Conservation (phyloP, 129 eudicot species). For the Tanacetum coccineum region DNA sequence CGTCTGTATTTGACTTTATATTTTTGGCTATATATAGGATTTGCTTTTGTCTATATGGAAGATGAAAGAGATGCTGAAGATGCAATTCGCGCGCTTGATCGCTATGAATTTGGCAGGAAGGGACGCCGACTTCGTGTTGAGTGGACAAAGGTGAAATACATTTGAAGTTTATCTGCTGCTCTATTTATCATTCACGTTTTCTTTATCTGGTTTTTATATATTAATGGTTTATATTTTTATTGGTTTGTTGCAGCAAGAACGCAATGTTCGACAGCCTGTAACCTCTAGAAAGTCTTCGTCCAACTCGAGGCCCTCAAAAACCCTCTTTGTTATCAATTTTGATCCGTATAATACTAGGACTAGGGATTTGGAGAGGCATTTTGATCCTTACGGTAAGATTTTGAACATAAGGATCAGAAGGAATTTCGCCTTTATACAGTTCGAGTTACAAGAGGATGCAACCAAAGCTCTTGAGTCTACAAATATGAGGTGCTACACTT, state of each 20-base stretch:
- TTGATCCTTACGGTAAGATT: conserved; percentile 88
- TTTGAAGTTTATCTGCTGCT: neutral
- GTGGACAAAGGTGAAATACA: conserved; percentile 78
- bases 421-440: conserved; percentile 89
- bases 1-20: conserved; percentile 4
- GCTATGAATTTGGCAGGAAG: conserved; percentile 85
- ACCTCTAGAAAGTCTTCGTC: conserved; percentile 61
- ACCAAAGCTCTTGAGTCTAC: conserved; percentile 82
- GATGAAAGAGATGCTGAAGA: conserved; percentile 97
- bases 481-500: conserved; percentile 51
- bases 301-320: conserved; percentile 69
- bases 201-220: neutral
- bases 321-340: conserved; percentile 88
- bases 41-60: conserved; percentile 89
- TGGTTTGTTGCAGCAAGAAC: conserved; percentile 59
- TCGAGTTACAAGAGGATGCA: conserved; percentile 82
- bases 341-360: conserved; percentile 74
- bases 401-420: conserved; percentile 74
- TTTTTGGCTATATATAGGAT: conserved; percentile 42
- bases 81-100: conserved; percentile 85
- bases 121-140: conserved; percentile 98
- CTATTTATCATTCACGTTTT: neutral
- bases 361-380: conserved; percentile 83
- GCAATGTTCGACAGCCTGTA: conserved; percentile 53
- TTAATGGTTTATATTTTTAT: neutral